Evolutionary conservation across 257 asterid species (phyloP).

Genomic region (Orobanche coerulescens): DNA sequence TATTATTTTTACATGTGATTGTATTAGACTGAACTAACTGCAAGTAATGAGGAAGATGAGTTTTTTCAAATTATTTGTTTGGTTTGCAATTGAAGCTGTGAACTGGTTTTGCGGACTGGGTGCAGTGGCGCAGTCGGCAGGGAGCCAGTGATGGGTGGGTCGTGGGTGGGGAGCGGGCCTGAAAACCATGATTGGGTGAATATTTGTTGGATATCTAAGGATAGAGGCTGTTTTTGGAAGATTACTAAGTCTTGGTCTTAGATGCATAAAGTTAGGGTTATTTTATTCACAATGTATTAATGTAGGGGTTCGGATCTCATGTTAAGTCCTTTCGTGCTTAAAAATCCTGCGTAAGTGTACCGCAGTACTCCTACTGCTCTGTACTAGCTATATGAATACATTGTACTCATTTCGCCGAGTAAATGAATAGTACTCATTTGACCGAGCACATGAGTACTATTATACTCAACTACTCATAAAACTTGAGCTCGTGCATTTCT

Average conservation of each 20-base stretch:
- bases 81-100: background rate
- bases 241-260: background rate
- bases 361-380: too few species aligned
- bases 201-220: background rate
- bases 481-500: background rate
- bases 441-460: too few species aligned
- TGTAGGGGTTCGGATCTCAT: too few species aligned
- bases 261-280: background rate
- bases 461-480: too few species aligned
- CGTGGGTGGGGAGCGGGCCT: too few species aligned
- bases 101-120: background rate
- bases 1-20: background rate
- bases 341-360: too few species aligned
- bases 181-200: background rate
- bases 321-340: too few species aligned
- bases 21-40: conserved; percentile 1
- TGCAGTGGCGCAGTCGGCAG: too few species aligned
- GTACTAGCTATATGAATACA: too few species aligned
- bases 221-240: background rate
- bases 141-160: too few species aligned
- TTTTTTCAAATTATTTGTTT: background rate
- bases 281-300: background rate
- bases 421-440: too few species aligned
- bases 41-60: background rate
- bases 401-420: too few species aligned